phyloP scores from a whole-genome alignment of 2,329 filamentous ascomycete genomes.

The Stagonosporopsis vannaccii region DNA sequence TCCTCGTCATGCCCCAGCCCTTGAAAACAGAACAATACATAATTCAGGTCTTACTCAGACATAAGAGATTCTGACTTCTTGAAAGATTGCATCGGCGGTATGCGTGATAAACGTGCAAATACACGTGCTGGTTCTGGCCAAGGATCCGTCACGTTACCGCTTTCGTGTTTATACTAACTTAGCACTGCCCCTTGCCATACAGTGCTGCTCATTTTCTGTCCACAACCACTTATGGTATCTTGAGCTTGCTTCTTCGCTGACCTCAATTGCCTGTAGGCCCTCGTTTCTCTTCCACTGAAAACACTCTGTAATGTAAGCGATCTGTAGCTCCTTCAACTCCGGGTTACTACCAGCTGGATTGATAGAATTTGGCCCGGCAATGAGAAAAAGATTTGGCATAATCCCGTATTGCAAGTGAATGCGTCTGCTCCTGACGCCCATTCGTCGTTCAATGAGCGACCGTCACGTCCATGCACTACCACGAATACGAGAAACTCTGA shows the following conservation, averaged over 20 bases:
- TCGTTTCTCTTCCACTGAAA: background rate
- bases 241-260: background rate
- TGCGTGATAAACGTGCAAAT: background rate
- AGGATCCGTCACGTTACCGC: background rate
- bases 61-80: background rate
- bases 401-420: background rate
- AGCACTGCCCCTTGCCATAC: background rate
- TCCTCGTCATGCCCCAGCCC: background rate
- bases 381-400: slow-evolving; percentile 1
- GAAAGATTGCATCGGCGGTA: background rate
- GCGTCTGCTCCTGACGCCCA: background rate
- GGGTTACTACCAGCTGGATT: slow-evolving; percentile 4
- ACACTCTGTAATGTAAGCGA: background rate
- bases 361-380: slow-evolving; percentile 5
- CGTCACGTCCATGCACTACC: background rate
- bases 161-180: slow-evolving; percentile 1
- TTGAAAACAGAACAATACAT: too few species aligned
- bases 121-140: background rate
- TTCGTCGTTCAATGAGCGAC: background rate
- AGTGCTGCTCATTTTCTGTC: background rate
- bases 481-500: background rate
- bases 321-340: slow-evolving; percentile 6
- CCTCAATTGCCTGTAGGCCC: background rate
- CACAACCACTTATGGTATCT: slow-evolving; percentile 2
- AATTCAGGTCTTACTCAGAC: background rate